Conservation (phyloP, 1,284 basidiomycete species). For the Boletus sp. region DNA sequence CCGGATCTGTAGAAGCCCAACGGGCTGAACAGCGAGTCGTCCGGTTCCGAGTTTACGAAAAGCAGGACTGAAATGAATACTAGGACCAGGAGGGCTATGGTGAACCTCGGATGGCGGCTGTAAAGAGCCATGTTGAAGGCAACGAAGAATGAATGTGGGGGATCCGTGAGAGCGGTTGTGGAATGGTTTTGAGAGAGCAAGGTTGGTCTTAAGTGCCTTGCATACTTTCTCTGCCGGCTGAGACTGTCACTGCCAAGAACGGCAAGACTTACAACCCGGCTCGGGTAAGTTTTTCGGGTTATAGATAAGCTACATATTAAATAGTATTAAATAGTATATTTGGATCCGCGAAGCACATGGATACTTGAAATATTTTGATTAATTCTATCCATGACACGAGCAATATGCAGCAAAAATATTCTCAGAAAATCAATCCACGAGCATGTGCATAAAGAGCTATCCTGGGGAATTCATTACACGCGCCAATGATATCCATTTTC, state of each 20-base stretch:
- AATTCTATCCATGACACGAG: no score
- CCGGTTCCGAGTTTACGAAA: slow-evolving; percentile 23
- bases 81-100: slow-evolving; percentile 27
- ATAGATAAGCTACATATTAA: no score
- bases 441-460: no score
- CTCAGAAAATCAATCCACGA: no score
- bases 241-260: not conserved
- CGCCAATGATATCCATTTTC: not conserved
- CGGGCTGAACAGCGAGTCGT: slow-evolving; percentile 2
- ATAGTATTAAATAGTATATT: no score
- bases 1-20: not conserved
- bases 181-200: not conserved
- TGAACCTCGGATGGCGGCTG: slow-evolving; percentile 33
- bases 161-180: slow-evolving; percentile 15
- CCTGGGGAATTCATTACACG: not conserved
- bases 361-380: no score
- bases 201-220: not conserved
- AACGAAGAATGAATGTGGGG: slow-evolving; percentile 7
- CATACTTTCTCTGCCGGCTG: not conserved
- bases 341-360: not conserved
- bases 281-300: not conserved
- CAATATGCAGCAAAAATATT: no score
- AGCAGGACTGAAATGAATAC: slow-evolving; percentile 29
- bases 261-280: not conserved
- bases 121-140: slow-evolving; percentile 25